Base-by-base conservation (phyloP, 257 asterid genomes). In the Cruciata laevipes region DNA sequence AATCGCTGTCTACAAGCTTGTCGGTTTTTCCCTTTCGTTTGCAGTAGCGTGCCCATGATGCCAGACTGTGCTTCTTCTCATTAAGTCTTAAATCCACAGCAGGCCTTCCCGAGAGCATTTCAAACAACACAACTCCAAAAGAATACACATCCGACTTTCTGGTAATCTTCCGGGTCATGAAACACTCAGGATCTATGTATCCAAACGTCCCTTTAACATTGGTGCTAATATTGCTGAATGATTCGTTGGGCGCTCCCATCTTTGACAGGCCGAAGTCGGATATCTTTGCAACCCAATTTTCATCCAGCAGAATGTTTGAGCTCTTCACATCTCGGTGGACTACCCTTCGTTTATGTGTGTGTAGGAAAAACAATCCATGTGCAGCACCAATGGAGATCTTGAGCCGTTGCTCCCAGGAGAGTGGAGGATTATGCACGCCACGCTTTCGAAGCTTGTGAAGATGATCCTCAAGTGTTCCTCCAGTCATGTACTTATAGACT, bases 271-370 rank as follows among this genome's bases (percentile, higher is more conserved):
- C 96, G 37, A 88, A 88, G 70, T 86, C 93, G 3, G 95, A 82
- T 62, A 86, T 79, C 81, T 86, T 86, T 69, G 95, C 91, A 9
- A 69, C 85, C 87, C 85, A 86, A 32, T 83, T 74, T 71, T 82
- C 89, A 66, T 89, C 87, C 66, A 89, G 73, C 77, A 86, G 71
- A 65, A 89, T 89, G 82, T 89, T 89, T 44, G 87, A 74, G 86
- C 85, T 82, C 73, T 89, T 86, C 65, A 86, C 91, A 51, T 89
- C 96, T 61, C 92, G 82, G 60, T 89, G 96, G 78, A 89, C 79
- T 69, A 85, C 85, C 72, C 83, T 76, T 35, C 73, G 79, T 67
- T 77, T 72, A 10, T 87, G 80, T 23, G 73, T 71, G 81, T 89
- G 96, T 66, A 86, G 95, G 73, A 82, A 82, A 69, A 86, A 78